phyloP scores from a whole-genome alignment of 2,329 filamentous ascomycete species.

The Cercospora sp. region DNA sequence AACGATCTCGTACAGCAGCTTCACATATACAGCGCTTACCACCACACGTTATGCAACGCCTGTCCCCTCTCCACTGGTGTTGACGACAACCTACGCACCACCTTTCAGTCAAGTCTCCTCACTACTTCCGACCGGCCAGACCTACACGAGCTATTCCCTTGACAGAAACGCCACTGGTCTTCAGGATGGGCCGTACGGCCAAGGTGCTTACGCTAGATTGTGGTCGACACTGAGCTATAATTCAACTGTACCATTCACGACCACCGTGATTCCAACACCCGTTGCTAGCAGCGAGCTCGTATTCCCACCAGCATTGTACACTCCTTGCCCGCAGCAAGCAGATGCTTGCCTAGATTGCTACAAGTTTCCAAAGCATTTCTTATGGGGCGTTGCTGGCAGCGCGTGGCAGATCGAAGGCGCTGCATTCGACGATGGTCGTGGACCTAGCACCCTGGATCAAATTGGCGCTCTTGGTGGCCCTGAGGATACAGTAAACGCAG shows the following conservation, averaged over 20 bases:
- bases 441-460: slow-evolving; percentile 30
- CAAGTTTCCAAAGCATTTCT: slow-evolving; percentile 36
- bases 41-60: slow-evolving; percentile 28
- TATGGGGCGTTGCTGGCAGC: slow-evolving; percentile 38
- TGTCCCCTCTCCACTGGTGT: slow-evolving; percentile 21
- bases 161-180: slow-evolving; percentile 20
- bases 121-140: slow-evolving; percentile 23
- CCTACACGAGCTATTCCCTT: slow-evolving; percentile 26
- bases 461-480: slow-evolving; percentile 36
- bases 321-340: slow-evolving; percentile 34
- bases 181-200: slow-evolving; percentile 29
- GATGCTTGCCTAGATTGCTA: slow-evolving; percentile 37
- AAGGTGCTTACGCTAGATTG: slow-evolving; percentile 27
- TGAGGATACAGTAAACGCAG: slow-evolving; percentile 34
- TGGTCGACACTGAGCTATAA: slow-evolving; percentile 27
- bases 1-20: slow-evolving; percentile 21
- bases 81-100: slow-evolving; percentile 25
- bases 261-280: slow-evolving; percentile 38
- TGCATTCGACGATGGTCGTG: slow-evolving; percentile 34
- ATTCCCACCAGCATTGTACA: slow-evolving; percentile 38
- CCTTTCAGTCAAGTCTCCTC: slow-evolving; percentile 24
- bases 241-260: slow-evolving; percentile 32
- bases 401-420: slow-evolving; percentile 40
- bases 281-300: slow-evolving; percentile 39
- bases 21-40: slow-evolving; percentile 26